Percentiles rank a stretch among this genome's conserved stretches.
phyloP scores from a whole-genome alignment of 805 yeast species.

The Dipodascus geniculatus region DNA sequence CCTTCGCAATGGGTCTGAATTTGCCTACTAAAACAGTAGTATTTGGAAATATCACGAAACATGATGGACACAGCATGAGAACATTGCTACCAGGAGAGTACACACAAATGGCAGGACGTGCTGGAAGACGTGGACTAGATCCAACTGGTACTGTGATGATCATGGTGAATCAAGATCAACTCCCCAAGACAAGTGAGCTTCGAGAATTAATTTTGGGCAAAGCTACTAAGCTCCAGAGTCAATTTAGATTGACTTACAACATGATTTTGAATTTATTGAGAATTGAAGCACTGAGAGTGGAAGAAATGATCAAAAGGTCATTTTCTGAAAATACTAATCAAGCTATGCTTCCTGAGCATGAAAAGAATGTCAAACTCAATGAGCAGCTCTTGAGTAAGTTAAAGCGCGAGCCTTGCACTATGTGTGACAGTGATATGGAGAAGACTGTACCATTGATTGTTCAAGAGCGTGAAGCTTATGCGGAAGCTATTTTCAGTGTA shows the following conservation, averaged over 20 bases:
- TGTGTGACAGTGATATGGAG: conserved; percentile 34
- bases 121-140: conserved; percentile 95
- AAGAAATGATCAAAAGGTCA: conserved; percentile 94
- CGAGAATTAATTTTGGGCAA: conserved; percentile 78
- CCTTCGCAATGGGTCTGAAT: conserved; percentile 97
- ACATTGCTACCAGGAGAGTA: conserved; percentile 89
- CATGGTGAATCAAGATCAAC: conserved; percentile 42
- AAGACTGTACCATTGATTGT: conserved; percentile 34
- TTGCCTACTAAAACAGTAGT: conserved; percentile 95
- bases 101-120: conserved; percentile 98
- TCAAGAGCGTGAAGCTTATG: conserved; percentile 35
- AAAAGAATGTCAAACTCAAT: conserved; percentile 46
- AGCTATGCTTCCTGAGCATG: conserved; percentile 75
- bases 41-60: conserved; percentile 73
- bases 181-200: conserved; percentile 34
- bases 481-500: conserved; percentile 37
- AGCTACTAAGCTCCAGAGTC: conserved; percentile 83
- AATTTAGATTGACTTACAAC: conserved; percentile 87
- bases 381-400: conserved; percentile 34
- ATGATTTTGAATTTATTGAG: conserved; percentile 88
- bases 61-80: conserved; percentile 79
- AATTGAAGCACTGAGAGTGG: conserved; percentile 92
- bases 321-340: conserved; percentile 88
- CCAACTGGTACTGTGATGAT: conserved; percentile 88
- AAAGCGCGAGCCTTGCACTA: conserved; percentile 24